Conservation (phyloP, 202 grass and related monocot species). For the Zoysia matrella region DNA sequence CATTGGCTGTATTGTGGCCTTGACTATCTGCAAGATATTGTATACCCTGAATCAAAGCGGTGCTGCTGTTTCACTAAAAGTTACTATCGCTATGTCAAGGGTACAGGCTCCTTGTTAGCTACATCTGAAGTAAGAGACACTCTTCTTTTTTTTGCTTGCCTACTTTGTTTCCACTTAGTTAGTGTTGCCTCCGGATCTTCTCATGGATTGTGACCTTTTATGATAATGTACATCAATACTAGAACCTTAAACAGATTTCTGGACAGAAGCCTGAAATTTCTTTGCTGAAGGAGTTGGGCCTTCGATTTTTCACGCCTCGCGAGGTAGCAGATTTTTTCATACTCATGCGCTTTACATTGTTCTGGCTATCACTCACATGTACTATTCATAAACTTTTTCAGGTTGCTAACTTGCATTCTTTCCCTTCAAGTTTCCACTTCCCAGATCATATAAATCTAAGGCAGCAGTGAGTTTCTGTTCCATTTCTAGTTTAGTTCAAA, state of each 20-base stretch:
- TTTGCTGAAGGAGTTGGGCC: slow-evolving; percentile 65
- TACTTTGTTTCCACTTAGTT: slow-evolving; percentile 16
- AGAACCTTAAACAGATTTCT: slow-evolving; percentile 58
- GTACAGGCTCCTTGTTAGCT: slow-evolving; percentile 82
- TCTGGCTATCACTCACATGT: slow-evolving; percentile 23
- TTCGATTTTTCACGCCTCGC: slow-evolving; percentile 84
- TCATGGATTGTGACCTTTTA: slow-evolving; percentile 1
- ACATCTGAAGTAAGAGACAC: slow-evolving; percentile 65
- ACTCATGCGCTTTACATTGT: slow-evolving; percentile 10
- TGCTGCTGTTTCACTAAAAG: slow-evolving; percentile 99
- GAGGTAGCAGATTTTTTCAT: slow-evolving; percentile 57
- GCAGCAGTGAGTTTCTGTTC: slow-evolving; percentile 74
- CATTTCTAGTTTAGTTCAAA: slow-evolving; percentile 22
- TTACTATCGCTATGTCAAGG: slow-evolving; percentile 95
- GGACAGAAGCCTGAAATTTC: slow-evolving; percentile 65
- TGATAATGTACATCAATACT: slow-evolving; percentile 44
- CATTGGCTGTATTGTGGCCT: slow-evolving; percentile 26
- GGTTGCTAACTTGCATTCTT: slow-evolving; percentile 95
- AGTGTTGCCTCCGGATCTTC: slow-evolving; percentile 24
- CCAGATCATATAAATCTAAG: slow-evolving; percentile 66
- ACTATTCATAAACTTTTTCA: slow-evolving; percentile 54
- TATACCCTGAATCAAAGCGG: slow-evolving; percentile 75
- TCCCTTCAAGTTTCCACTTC: slow-evolving; percentile 75
- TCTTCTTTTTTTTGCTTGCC: slow-evolving; percentile 15
- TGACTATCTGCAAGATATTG: slow-evolving; percentile 77